A percentile compares a stretch with the other conserved stretches of the same genome.
Conservation (phyloP, 805 yeast genomes). For the Spathaspora hagerdaliae region DNA sequence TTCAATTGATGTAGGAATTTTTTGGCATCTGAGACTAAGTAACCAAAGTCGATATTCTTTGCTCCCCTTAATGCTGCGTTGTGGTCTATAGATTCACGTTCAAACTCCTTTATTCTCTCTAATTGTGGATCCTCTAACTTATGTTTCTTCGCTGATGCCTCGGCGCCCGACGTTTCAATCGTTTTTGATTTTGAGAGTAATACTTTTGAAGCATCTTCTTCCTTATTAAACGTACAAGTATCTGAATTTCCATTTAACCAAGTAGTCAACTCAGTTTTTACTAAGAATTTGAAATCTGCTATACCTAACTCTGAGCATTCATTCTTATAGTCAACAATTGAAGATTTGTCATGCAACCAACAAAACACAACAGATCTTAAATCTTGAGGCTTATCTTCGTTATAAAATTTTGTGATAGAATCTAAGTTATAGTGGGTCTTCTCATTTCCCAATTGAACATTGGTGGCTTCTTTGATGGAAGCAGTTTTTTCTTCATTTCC, state of each 20-base stretch:
- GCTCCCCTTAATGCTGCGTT: constrained; percentile 62
- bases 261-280: constrained; percentile 76
- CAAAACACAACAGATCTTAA: constrained; percentile 68
- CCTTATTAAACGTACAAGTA: constrained; percentile 46
- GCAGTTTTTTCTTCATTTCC: constrained; percentile 11
- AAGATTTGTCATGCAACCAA: constrained; percentile 70
- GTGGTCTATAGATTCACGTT: constrained; percentile 52
- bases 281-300: constrained; percentile 73
- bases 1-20: constrained; percentile 52
- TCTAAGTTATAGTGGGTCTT: constrained; percentile 31
- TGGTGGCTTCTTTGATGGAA: constrained; percentile 32
- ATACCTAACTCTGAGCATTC: constrained; percentile 64
- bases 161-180: constrained; percentile 6
- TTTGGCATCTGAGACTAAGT: constrained; percentile 63
- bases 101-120: constrained; percentile 42
- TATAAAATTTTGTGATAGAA: constrained; percentile 50
- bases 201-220: constrained; percentile 16
- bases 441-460: constrained; percentile 27
- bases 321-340: constrained; percentile 77
- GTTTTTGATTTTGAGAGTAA: constrained; percentile 3
- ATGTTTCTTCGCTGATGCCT: constrained; percentile 12
- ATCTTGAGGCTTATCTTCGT: constrained; percentile 45
- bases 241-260: constrained; percentile 74
- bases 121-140: constrained; percentile 46
- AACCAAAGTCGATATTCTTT: constrained; percentile 64